Conservation (phyloP, 345 rosid species). For the Sisymbrium altissimum region DNA sequence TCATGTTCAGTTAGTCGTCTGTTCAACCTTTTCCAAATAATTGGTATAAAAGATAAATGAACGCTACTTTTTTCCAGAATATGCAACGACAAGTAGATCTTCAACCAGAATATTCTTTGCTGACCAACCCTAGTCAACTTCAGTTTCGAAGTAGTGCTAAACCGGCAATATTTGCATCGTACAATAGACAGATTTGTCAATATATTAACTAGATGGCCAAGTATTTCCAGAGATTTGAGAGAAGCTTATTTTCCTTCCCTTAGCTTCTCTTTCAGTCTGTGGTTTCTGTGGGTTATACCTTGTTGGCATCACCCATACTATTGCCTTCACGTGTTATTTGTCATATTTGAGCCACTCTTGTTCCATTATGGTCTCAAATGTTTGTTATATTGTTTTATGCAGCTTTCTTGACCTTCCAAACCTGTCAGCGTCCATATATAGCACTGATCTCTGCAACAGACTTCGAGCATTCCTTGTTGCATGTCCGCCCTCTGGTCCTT, state of each 20-base stretch:
- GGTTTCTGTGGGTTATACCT: not conserved
- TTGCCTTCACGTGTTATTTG: not conserved
- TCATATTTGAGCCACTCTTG: not conserved
- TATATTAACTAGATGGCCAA: not conserved
- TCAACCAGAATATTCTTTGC: conserved; percentile 6
- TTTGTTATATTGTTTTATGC: conserved; percentile 36
- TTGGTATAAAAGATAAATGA: not conserved
- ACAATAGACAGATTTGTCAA: not conserved
- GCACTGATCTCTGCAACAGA: conserved; percentile 85
- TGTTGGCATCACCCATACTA: not conserved
- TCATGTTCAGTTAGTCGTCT: not conserved
- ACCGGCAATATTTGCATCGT: not conserved
- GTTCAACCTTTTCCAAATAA: not conserved
- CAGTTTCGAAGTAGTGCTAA: not conserved
- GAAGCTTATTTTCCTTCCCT: conserved; percentile 4
- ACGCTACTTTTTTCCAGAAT: not conserved
- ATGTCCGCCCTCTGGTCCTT: conserved; percentile 95
- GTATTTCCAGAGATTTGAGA: not conserved
- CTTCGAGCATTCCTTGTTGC: conserved; percentile 84
- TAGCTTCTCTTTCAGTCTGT: conserved; percentile 4
- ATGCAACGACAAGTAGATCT: not conserved
- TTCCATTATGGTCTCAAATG: not conserved
- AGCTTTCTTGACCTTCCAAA: conserved; percentile 93
- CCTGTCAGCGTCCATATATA: conserved; percentile 83
- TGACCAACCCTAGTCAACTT: not conserved